Evolutionary conservation across 345 rosid species (phyloP), one percentile per base, ranked within the genome.

Genomic region (Conringia planisiliqua): DNA sequence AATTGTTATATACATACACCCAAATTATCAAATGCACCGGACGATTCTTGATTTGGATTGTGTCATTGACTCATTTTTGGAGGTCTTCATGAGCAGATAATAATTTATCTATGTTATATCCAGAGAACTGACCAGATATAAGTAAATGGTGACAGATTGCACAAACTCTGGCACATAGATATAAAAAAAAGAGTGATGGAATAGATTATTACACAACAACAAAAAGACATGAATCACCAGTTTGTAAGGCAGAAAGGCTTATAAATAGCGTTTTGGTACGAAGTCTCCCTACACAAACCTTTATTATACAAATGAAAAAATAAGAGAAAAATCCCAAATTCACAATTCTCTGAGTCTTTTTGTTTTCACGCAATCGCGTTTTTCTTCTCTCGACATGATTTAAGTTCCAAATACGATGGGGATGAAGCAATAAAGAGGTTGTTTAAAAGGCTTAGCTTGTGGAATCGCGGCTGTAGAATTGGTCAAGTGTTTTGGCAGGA

Each of bases 401-500:
- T 0, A 48, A 42, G 20, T 32, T 32, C 64, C 64, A 52, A 40
- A 76, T 7, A 62, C 42, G 16, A 62, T 18, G 70, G 42, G 48
- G 46, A 52, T 69, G 43, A 59, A 76, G 75, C 68, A 30, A 51
- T 4, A 17, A 14, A 13, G 59, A 56, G 33, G 43, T 17, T 0
- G 59, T 66, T 44, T 35, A 12, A 51, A 27, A 52, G 59, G 66
- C 51, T 78, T 78, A 72, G 58, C 42, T 66, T 51, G 77, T 57
- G 35, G 88, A 66, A 63, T 95, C 99, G 16, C 97, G 88, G 76
- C 89, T 92, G 83, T 96, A 96, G 86, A 59, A 96, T 40, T 70
- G 89, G 48, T 96, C 99, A 3, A 96, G 91, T 6, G 97, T 96
- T 83, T 96, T 96, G 27, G 97, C 98, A 0, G 99, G 99, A 52